Evolutionary conservation across 345 rosid genomes (phyloP), one percentile per base, ranked within the genome.

Genomic region (Sisymbrium irio): DNA sequence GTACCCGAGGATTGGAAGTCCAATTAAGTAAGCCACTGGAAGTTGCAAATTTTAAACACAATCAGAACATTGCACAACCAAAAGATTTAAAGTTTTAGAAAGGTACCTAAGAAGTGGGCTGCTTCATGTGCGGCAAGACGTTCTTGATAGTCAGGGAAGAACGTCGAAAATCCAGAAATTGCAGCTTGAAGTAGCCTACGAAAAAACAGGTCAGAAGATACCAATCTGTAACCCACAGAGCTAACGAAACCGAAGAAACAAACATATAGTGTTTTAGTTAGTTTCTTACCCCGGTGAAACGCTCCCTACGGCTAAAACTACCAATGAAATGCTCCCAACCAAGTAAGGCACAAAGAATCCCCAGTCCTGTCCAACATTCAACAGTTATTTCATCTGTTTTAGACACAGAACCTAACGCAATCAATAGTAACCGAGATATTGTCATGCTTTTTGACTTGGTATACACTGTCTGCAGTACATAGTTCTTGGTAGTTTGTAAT

Each of bases 301-400:
- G 81, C 98, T 94, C 15, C 98, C 98, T 10, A 88, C 82, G 3
- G 87, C 97, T 81, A 91, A 78, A 63, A 91, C 98, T 40, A 91
- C 60, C 36, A 94, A 77, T 4, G 97, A 94, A 56, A 94, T 91
- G 82, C 98, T 94, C 25, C 98, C 98, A 37, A 89, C 65, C 70
- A 94, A 82, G 85, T 94, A 94, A 15, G 98, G 97, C 62, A 88
- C 72, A 77, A 91, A 94, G 88, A 94, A 94, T 39, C 98, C 98
- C 97, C 98, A 94, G 63, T 94, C 98, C 97, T 91, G 77, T 60
- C 74, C 19, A 53, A n/a, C 17, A 53, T 25, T 30, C 44, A 57
- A 66, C 40, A 66, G 59, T 58, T 19, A 35, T 5, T 7, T 9
- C n/a, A 61, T 75, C 7, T 3, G 56, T 30, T 9, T 32, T 2